Base-by-base conservation (phyloP, 352 stramenopile genomes). In the Globisporangium cystogenes region DNA sequence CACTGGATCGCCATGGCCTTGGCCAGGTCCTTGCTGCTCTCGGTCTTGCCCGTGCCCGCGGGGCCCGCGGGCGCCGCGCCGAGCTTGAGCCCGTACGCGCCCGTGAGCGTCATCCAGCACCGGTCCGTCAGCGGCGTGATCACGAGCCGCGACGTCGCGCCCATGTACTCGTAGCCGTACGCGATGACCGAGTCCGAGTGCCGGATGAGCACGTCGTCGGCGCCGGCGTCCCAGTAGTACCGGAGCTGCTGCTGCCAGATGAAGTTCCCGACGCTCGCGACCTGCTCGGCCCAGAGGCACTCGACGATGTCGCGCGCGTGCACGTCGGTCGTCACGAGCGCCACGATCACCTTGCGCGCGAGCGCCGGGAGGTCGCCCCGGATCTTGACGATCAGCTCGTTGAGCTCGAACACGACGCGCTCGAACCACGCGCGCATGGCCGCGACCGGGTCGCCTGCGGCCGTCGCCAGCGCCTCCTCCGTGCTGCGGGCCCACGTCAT, bases 161-260 rank as follows among this genome's bases (percentile, higher is more conserved):
- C 93, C 83, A 97, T 94, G 65, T 98, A 98, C 67, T 98, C 93
- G 68, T 98, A 98, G 23, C 91, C 92, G 57, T 98, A 98, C 41
- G 81, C 57, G 46, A 98, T 89, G 18, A 87, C 70, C 15, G 84
- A 87, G 64, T 94, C 77, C 3, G 83, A 95, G 63, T 96, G 88
- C 1, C 76, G 72, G 44, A 97, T 96, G 8, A 97, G 40, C 20
- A 94, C 93, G 53, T 97, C 84, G 54, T 97, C 89, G 0, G 73
- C 74, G 29, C 94, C 81, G 0, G 69, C 62, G 45, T 97, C 88
- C 91, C 90, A 97, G 64, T 98, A 98, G 63, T 97, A 98, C 1
- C 91, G 83, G 31, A 98, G 69, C 56, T 98, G 94, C 60, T 97
- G 87, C 66, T 96, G 86, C 94, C 94, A 98, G 40, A 94, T 94